A percentile compares a stretch with the other conserved stretches of the same genome.
Evolutionary conservation across 2,329 filamentous ascomycete species (phyloP).

Genomic region (Hypoxylon sp.): DNA sequence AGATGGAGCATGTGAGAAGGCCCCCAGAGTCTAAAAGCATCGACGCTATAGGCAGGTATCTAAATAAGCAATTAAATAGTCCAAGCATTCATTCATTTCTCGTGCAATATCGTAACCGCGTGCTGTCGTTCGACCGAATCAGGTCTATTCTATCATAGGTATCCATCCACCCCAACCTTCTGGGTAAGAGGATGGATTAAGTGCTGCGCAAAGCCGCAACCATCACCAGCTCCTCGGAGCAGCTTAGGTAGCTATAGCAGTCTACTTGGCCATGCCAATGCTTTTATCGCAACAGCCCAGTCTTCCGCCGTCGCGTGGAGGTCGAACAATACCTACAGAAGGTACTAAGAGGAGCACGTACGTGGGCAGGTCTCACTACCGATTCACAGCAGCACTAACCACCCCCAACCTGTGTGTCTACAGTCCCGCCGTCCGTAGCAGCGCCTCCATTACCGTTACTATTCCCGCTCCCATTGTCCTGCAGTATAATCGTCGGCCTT

Average conservation of each 20-base stretch:
- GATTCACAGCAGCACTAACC: constrained; percentile 2
- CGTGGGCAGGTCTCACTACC: not conserved
- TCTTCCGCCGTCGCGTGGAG: not conserved
- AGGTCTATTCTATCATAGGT: not conserved
- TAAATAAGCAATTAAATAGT: not conserved
- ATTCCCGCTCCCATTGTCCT: constrained; percentile 3
- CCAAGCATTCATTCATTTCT: not conserved
- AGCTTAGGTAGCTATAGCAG: not conserved
- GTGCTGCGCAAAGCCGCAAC: not conserved
- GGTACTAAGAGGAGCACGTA: not conserved
- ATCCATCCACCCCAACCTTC: not conserved
- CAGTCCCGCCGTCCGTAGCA: not conserved
- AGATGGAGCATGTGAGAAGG: too few species aligned
- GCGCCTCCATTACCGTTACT: not conserved
- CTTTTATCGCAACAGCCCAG: not conserved
- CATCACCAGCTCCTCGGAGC: not conserved
- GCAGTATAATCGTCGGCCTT: constrained; percentile 48
- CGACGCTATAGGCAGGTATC: not conserved
- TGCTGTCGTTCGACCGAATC: not conserved
- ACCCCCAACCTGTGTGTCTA: not conserved
- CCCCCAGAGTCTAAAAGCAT: too few species aligned
- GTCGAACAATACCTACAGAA: not conserved
- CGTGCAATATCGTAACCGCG: not conserved
- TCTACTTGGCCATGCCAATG: not conserved
- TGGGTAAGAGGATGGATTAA: not conserved